Conservation (phyloP, 2,329 filamentous ascomycete genomes). For the Moelleriella libera region DNA sequence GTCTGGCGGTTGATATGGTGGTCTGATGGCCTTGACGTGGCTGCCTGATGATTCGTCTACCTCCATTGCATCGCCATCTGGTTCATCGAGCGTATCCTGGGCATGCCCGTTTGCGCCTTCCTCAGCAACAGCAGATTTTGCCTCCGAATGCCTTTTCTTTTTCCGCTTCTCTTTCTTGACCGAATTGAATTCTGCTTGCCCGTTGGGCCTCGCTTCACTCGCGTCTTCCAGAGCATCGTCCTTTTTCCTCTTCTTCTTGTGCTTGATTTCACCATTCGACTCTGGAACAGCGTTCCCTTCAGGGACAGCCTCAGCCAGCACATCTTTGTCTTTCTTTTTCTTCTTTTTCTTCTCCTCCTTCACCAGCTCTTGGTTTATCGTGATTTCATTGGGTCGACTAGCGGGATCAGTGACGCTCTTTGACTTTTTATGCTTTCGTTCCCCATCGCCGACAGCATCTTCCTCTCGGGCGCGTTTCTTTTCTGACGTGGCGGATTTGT, state of each 20-base stretch:
- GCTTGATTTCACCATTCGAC: constrained; percentile 9
- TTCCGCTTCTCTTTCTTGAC: constrained; percentile 17
- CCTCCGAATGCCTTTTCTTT: constrained; percentile 7
- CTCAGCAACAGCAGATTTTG: background rate
- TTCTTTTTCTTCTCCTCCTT: constrained; percentile 16
- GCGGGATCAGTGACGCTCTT: constrained; percentile 25
- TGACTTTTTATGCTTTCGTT: constrained; percentile 35
- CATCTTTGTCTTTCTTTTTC: constrained; percentile 13
- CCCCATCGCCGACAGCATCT: constrained; percentile 20
- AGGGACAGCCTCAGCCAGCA: background rate
- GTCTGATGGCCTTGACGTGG: background rate
- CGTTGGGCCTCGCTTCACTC: background rate
- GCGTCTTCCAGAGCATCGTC: constrained; percentile 4
- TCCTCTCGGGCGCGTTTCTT: constrained; percentile 33
- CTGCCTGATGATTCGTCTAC: constrained; percentile 13
- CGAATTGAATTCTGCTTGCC: constrained; percentile 10
- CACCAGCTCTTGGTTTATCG: constrained; percentile 13
- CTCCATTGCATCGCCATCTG: background rate
- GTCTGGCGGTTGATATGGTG: constrained; percentile 19
- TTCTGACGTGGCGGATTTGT: constrained; percentile 16
- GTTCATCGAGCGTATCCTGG: constrained; percentile 7
- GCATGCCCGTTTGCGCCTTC: constrained; percentile 1
- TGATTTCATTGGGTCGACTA: constrained; percentile 6
- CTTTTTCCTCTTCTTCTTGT: constrained; percentile 9
- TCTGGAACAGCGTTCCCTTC: background rate